Evolutionary conservation across 2,329 filamentous ascomycete genomes (phyloP), one percentile per base, ranked within the genome.

Genomic region (Epicoccum sorghinum): DNA sequence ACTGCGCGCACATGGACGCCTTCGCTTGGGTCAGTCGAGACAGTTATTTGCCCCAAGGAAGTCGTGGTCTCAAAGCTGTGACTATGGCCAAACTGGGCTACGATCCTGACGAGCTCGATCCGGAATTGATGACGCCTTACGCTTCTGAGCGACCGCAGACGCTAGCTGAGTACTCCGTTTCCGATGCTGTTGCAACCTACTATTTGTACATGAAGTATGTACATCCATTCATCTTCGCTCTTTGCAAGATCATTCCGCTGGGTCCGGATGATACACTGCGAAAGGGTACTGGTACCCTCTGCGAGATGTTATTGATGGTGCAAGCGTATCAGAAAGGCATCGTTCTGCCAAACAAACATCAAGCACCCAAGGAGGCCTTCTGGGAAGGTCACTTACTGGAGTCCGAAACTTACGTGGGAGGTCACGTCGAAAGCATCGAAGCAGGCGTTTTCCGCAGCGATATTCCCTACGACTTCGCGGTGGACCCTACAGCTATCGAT

Each of bases 161-260:
- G 0, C 81, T 99, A 46, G 93, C 95, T 7, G 95, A 99, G 70
- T 99, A 99, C 77, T 99, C 96, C 0, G 95, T 99, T 39, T 99
- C 96, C 68, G 96, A 99, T 82, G 96, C 96, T 8, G 95, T 99
- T 45, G 95, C 95, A 22, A 99, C 95, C 0, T 99, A 99, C 74
- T 99, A 99, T 71, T 80, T 99, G 58, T 99, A 99, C 82, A 99
- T 99, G 96, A 99, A 99, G 88, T 99, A 99, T 75, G 91, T 99
- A n/a, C 95, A 99, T 74, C 95, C 95, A 3, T 99, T 99, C 80
- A 95, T 99, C 73, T 99, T 99, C 82, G 98, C 96, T 1, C 81
- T 99, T 0, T 99, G 95, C 77, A 99, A 93, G 1, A 97, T 99
- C 78, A 82, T 99, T 72, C 95, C 95, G 0, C 82, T 99, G 1